Evolutionary conservation across 2,329 filamentous ascomycete species (phyloP).

Genomic region (Clonostachys chloroleuca): DNA sequence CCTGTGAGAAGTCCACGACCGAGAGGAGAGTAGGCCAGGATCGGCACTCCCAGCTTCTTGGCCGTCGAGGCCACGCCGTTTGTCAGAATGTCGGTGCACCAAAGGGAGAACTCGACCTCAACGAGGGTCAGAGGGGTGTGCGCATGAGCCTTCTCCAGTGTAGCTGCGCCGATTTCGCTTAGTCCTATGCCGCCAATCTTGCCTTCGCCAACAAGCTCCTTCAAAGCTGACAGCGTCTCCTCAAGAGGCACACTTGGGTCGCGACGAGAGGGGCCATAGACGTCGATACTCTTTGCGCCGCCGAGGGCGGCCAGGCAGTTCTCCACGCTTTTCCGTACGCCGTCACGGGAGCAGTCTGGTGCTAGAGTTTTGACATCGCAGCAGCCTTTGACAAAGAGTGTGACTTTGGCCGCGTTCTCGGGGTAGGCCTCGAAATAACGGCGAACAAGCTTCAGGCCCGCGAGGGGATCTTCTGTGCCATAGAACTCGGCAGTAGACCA

Average conservation of each 20-base stretch:
- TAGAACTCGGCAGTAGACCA: slow-evolving; percentile 52
- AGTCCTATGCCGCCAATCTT: slow-evolving; percentile 42
- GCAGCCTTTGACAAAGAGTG: slow-evolving; percentile 58
- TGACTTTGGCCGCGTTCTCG: slow-evolving; percentile 53
- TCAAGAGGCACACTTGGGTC: slow-evolving; percentile 47
- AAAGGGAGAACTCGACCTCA: slow-evolving; percentile 46
- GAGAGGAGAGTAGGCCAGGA: slow-evolving; percentile 55
- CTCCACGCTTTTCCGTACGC: slow-evolving; percentile 50
- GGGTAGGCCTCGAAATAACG: slow-evolving; percentile 57
- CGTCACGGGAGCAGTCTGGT: slow-evolving; percentile 44
- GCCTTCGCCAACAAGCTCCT: slow-evolving; percentile 39
- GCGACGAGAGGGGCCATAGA: slow-evolving; percentile 54
- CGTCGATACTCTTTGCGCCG: slow-evolving; percentile 40
- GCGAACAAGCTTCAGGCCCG: slow-evolving; percentile 46
- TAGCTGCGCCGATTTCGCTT: slow-evolving; percentile 37
- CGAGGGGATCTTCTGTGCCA: slow-evolving; percentile 47
- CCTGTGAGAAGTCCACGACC: slow-evolving; percentile 1
- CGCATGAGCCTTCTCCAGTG: slow-evolving; percentile 36
- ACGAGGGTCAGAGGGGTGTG: slow-evolving; percentile 34
- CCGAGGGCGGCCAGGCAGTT: slow-evolving; percentile 38
- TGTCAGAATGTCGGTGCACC: slow-evolving; percentile 31
- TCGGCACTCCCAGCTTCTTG: slow-evolving; percentile 57
- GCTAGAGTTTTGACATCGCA: slow-evolving; percentile 20
- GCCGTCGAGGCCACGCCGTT: slow-evolving; percentile 47
- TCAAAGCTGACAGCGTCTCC: slow-evolving; percentile 31